Evolutionary conservation across 2,329 filamentous ascomycete genomes (phyloP), one percentile per base, ranked within the genome.

Genomic region (Trichoderma simmonsii): DNA sequence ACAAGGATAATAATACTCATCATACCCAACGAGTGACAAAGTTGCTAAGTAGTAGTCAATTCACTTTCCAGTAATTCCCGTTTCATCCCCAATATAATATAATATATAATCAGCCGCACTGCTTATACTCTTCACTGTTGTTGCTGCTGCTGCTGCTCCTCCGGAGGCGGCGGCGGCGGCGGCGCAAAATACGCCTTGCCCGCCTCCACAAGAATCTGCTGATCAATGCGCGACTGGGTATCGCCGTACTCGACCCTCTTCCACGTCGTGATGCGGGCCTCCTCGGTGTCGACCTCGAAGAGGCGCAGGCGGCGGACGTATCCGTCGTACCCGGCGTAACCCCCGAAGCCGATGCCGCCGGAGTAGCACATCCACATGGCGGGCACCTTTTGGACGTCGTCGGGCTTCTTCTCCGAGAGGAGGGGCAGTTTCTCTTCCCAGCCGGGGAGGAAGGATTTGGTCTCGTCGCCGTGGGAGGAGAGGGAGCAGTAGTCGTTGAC

Each of bases 351-450:
- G 32, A 91, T 89, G 30, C 93, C 96, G 36, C 96, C 96, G 9
- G 91, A 95, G 81, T 98, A 98, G 85, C 96, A 99, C 95, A 99
- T 97, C 96, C 96, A 99, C 3, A 98, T 84, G 34, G 91, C 88
- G 0, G 92, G 91, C 63, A 86, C 86, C n/a, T 67, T 71, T 18
- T 56, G 32, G 28, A 32, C 56, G 15, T 62, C 68, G 26, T 85
- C 81, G 54, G 87, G 82, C 15, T 73, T 77, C 56, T 71, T 72
- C 66, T 87, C 81, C 4, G 65, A 26, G 6, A 62, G 6, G 11
- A 74, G 73, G 2, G 74, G 72, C 3, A 73, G 70, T 34, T 74
- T 72, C 60, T 75, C 72, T 4, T 71, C 71, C 26, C 73, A 72
- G 21, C 71, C 71, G 18, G 71, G 71, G 5, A 70, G 59, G 65